Evolutionary conservation across 805 yeast species (phyloP).

Genomic region (Dipodascus geniculatus): DNA sequence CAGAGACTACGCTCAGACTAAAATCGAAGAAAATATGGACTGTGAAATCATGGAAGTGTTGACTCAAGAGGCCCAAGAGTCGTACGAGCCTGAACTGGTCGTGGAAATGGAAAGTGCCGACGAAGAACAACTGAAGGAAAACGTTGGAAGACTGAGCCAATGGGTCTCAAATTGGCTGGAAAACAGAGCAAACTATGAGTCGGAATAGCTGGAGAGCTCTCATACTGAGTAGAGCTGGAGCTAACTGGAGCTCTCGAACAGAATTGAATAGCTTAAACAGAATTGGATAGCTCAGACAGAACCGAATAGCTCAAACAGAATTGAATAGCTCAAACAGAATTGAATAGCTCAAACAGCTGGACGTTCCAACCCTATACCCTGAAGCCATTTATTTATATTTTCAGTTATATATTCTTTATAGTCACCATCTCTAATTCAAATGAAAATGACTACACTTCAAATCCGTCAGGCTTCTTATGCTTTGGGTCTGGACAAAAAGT

Average conservation of each 20-base stretch:
- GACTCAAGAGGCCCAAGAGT: conserved; percentile 73
- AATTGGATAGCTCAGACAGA: no score
- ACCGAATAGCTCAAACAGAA: no score
- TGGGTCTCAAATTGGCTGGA: conserved; percentile 72
- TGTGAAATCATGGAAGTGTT: conserved; percentile 96
- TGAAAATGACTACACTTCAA: neutral
- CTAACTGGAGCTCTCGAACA: no score
- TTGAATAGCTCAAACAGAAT: no score
- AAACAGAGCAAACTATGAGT: conserved; percentile 27
- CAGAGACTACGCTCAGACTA: conserved; percentile 69
- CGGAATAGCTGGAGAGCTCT: no score
- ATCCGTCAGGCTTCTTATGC: conserved; percentile 8
- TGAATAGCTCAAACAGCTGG: no score
- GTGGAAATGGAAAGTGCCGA: conserved; percentile 66
- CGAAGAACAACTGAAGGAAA: conserved; percentile 69
- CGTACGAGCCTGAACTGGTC: conserved; percentile 68
- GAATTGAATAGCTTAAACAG: no score
- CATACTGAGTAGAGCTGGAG: no score
- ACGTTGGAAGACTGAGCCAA: conserved; percentile 57
- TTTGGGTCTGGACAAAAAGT: conserved; percentile 29
- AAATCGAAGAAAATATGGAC: conserved; percentile 84
- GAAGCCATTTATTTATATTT: conserved; percentile 1
- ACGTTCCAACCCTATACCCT: conserved; percentile 2
- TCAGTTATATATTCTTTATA: conserved; percentile 4
- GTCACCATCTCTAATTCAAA: conserved; percentile 1